Evolutionary conservation across 352 stramenopile genomes (phyloP), one percentile per base, ranked within the genome.

Genomic region (Phytopythium helicoides): DNA sequence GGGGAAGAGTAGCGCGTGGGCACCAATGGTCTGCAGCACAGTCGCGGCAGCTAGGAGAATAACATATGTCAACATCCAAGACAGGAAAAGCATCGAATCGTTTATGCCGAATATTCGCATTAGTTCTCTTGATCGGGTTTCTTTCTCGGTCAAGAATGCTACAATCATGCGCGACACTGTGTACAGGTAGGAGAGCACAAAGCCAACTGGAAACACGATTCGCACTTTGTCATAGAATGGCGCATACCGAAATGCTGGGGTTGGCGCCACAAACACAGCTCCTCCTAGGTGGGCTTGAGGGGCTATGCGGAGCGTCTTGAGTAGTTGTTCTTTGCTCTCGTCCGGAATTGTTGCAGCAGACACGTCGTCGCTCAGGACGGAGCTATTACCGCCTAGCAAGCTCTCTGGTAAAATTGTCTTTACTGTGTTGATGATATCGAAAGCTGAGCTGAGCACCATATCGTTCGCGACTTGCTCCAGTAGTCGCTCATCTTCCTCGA

Each of bases 171-270:
- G 74, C 18, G 89, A 96, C 23, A 97, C 76, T n/a, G 85, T 81
- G 63, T 97, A 97, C 14, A 98, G 47, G 45, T 97, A 98, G 18
- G 91, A 92, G 21, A 98, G 53, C 26, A 98, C 76, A 47, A 97
- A 98, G 28, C 94, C 88, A 14, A 98, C 73, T 0, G 86, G 68
- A 34, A 96, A 94, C 9, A 96, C 72, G 31, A 83, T 56, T 3
- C 58, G 54, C 6, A 96, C 72, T 47, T 91, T 85, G 54, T 71
- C 67, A 56, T 91, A 97, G 58, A 97, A 96, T 31, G 64, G 65
- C 3, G 76, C 68, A 40, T 79, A 83, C 11, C 68, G 66, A 47
- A 85, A 93, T 7, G 57, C 55, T 9, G 73, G 57, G 18, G 73
- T 81, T 11, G 83, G 83, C 41, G 55, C 76, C 52, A 73, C 57